Evolutionary conservation across 2,329 filamentous ascomycete genomes (phyloP).

Genomic region (Albophoma yamanashiensis): DNA sequence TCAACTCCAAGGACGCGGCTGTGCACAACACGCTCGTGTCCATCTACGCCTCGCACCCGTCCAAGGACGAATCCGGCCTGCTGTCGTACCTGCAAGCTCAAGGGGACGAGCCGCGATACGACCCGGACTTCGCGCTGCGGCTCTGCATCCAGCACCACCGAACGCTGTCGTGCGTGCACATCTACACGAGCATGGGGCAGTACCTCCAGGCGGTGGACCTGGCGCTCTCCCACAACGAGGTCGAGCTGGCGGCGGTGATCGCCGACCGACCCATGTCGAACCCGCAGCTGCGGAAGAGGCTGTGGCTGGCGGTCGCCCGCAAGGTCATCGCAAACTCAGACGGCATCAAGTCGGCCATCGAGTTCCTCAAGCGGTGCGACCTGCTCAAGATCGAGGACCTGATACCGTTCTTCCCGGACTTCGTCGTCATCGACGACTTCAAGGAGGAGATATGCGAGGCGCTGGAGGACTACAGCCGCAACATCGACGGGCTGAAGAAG

Average conservation of each 20-base stretch:
- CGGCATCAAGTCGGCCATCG: slow-evolving; percentile 86
- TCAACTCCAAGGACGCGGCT: slow-evolving; percentile 69
- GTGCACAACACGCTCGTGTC: slow-evolving; percentile 96
- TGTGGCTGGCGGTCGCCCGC: slow-evolving; percentile 91
- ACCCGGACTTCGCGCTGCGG: slow-evolving; percentile 90
- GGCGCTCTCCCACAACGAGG: slow-evolving; percentile 77
- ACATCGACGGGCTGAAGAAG: slow-evolving; percentile 76
- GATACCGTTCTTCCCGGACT: slow-evolving; percentile 97
- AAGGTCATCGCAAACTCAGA: slow-evolving; percentile 82
- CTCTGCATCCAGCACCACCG: slow-evolving; percentile 91
- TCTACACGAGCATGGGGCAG: slow-evolving; percentile 94
- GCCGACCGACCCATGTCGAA: slow-evolving; percentile 77
- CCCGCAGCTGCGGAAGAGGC: slow-evolving; percentile 73
- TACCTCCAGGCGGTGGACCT: slow-evolving; percentile 89
- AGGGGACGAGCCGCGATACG: slow-evolving; percentile 76
- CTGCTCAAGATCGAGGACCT: slow-evolving; percentile 90
- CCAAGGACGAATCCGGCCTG: slow-evolving; percentile 73
- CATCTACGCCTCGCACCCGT: slow-evolving; percentile 81
- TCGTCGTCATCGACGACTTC: slow-evolving; percentile 97
- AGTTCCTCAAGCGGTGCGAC: slow-evolving; percentile 85
- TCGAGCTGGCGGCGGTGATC: slow-evolving; percentile 81
- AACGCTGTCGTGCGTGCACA: slow-evolving; percentile 90
- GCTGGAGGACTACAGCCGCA: slow-evolving; percentile 83
- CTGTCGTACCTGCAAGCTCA: slow-evolving; percentile 86
- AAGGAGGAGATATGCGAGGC: slow-evolving; percentile 95